A percentile compares a stretch with the other conserved stretches of the same genome.
phyloP scores from a whole-genome alignment of 2,329 filamentous ascomycete genomes.

The Fusarium nygamai region DNA sequence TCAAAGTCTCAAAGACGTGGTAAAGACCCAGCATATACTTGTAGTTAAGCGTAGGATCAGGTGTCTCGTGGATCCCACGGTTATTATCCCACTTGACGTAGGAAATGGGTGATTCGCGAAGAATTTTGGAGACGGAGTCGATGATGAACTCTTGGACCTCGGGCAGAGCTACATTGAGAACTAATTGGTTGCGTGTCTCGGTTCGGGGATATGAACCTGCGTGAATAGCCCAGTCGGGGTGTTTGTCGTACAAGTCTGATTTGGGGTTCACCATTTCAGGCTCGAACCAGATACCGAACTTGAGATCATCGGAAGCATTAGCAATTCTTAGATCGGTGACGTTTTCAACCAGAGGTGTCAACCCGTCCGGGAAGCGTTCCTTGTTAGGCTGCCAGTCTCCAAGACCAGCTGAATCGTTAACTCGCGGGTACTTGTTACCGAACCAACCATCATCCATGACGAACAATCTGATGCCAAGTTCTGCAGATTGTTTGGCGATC shows the following conservation, averaged over 20 bases:
- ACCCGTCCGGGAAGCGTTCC: constrained; percentile 66
- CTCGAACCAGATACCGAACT: constrained; percentile 74
- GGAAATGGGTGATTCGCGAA: constrained; percentile 62
- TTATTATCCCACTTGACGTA: constrained; percentile 79
- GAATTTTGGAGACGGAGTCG: constrained; percentile 61
- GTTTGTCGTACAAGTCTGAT: constrained; percentile 67
- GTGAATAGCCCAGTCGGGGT: constrained; percentile 72
- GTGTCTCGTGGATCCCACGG: constrained; percentile 69
- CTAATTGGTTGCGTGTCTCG: constrained; percentile 66
- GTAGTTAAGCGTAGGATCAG: constrained; percentile 63
- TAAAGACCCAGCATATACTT: constrained; percentile 72
- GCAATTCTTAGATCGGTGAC: constrained; percentile 60
- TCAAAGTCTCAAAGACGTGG: constrained; percentile 69
- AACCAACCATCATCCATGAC: constrained; percentile 77
- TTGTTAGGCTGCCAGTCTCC: constrained; percentile 72
- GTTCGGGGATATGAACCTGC: constrained; percentile 66
- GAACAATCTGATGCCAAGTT: constrained; percentile 68
- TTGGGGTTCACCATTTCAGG: constrained; percentile 74
- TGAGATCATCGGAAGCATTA: constrained; percentile 58
- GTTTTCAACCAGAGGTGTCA: constrained; percentile 60
- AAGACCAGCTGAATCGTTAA: constrained; percentile 65
- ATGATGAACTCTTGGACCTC: constrained; percentile 74
- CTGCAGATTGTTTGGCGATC: constrained; percentile 65
- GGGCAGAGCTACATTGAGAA: constrained; percentile 68
- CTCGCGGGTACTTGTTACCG: constrained; percentile 65